A percentile compares a stretch with the other conserved stretches of the same genome.
Conservation (phyloP, 2,329 filamentous ascomycete genomes). For the Triangularia setosa region DNA sequence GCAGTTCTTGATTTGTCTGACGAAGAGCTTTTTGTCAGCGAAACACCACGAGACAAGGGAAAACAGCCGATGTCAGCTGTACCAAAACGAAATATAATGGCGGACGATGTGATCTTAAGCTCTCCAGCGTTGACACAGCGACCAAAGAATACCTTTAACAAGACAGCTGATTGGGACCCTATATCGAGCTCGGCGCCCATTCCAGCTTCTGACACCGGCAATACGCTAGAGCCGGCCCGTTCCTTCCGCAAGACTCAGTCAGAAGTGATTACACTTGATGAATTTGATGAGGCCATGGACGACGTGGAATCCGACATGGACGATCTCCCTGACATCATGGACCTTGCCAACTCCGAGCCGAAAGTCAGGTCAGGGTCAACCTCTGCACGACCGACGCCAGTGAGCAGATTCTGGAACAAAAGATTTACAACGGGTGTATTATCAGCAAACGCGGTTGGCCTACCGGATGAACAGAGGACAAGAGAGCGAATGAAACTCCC, state of each 20-base stretch:
- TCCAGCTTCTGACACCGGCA: slow-evolving; percentile 14
- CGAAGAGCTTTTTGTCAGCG: slow-evolving; percentile 4
- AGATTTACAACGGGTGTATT: neutral
- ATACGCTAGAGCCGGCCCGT: slow-evolving; percentile 1
- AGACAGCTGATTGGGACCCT: slow-evolving; percentile 42
- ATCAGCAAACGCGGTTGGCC: neutral
- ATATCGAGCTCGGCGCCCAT: slow-evolving; percentile 53
- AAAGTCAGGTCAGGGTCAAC: neutral
- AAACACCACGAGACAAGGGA: neutral
- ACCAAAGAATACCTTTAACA: slow-evolving; percentile 23
- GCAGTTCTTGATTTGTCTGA: neutral
- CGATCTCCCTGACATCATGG: slow-evolving; percentile 46
- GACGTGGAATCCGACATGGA: slow-evolving; percentile 29
- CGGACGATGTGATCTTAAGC: slow-evolving; percentile 13
- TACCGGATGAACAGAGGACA: neutral
- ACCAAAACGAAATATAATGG: neutral
- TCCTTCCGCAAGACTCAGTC: slow-evolving; percentile 22
- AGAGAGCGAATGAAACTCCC: slow-evolving; percentile 27
- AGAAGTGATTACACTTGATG: slow-evolving; percentile 36
- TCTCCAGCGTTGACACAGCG: slow-evolving; percentile 20
- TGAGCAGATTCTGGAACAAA: slow-evolving; percentile 4
- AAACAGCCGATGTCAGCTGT: neutral
- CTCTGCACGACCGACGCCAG: slow-evolving; percentile 6
- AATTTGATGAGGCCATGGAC: slow-evolving; percentile 1
- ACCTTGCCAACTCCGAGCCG: slow-evolving; percentile 35